phyloP scores from a whole-genome alignment of 331 rosid genomes.

The Cydonia oblonga region DNA sequence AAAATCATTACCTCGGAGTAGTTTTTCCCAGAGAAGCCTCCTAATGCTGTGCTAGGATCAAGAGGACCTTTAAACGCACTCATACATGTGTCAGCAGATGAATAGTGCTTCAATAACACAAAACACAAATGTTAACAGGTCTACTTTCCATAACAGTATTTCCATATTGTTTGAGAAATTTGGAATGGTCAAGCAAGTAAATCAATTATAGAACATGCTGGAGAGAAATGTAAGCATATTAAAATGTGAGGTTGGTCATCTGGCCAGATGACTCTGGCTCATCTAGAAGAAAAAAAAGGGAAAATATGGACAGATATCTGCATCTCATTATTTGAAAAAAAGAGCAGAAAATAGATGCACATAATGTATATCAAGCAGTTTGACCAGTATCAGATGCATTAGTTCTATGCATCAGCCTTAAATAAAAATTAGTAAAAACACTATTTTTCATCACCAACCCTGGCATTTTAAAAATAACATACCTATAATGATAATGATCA shows the following conservation, averaged over 20 bases:
- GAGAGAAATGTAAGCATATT: neutral
- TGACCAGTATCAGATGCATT: neutral
- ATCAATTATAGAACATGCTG: neutral
- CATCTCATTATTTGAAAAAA: neutral
- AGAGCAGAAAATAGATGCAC: neutral
- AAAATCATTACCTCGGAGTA: slow-evolving; percentile 59
- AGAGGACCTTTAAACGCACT: slow-evolving; percentile 93
- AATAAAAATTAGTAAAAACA: neutral
- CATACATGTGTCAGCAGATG: slow-evolving; percentile 86
- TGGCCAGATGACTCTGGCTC: neutral
- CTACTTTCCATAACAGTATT: neutral
- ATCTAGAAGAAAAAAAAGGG: neutral
- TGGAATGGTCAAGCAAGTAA: neutral
- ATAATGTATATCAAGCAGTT: neutral
- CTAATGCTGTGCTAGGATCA: slow-evolving; percentile 97
- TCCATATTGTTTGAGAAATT: neutral
- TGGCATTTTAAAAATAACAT: neutral
- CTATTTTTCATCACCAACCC: neutral
- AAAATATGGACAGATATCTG: neutral
- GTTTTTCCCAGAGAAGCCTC: slow-evolving; percentile 75
- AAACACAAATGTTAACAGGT: neutral
- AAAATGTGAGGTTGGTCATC: neutral
- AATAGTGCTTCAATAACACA: slow-evolving; percentile 59
- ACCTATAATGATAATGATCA: neutral
- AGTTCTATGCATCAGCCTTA: neutral